Evolutionary conservation across 2,329 filamentous ascomycete species (phyloP), one percentile per base, ranked within the genome.

Genomic region (Massarina eburnea): DNA sequence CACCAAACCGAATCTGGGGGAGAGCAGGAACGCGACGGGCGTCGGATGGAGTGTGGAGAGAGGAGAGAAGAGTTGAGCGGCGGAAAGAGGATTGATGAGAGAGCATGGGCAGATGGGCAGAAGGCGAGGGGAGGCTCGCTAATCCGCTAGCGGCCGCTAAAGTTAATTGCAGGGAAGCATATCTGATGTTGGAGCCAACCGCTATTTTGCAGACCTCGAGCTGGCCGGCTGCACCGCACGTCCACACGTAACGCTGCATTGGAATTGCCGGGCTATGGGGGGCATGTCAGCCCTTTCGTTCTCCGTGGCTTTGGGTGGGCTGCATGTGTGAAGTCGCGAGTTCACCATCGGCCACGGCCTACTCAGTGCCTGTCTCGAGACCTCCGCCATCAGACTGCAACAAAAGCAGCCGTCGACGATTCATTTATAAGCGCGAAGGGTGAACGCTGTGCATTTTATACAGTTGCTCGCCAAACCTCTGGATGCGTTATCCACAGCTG

Each of bases 71-170:
- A 37, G 42, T 42, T 42, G 41, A 45, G 48, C n/a, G n/a, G 45
- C 46, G 51, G 36, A 45, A 36, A 48, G 27, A 30, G 12, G 27
- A 30, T 8, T 4, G 6, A 6, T 26, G 24, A 54, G 54, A 51
- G 53, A 58, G 57, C 52, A 55, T 32, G 30, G 27, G 33, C 21
- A 37, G 47, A 50, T 14, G 12, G 27, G 27, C 27, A 30, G 6
- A 14, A 30, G 24, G 24, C 24, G 24, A 26, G 24, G 24, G 24
- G 24, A 26, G n/a, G 46, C 41, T 48, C 43, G 44, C 44, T 39
- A 34, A 30, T 38, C 36, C 40, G 34, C 37, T 14, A 30, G 27
- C 27, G 27, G 27, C 27, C 27, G 45, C 46, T 51, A 43, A n/a
- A 51, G 45, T 43, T 41, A 49, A 26, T 26, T 36, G 39, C 36